These are phyloP conservation scores for Magnaporthiopsis rhizophila DNA, from an alignment of 2,329 filamentous ascomycete genomes.

Conservation along the genomic window DNA sequence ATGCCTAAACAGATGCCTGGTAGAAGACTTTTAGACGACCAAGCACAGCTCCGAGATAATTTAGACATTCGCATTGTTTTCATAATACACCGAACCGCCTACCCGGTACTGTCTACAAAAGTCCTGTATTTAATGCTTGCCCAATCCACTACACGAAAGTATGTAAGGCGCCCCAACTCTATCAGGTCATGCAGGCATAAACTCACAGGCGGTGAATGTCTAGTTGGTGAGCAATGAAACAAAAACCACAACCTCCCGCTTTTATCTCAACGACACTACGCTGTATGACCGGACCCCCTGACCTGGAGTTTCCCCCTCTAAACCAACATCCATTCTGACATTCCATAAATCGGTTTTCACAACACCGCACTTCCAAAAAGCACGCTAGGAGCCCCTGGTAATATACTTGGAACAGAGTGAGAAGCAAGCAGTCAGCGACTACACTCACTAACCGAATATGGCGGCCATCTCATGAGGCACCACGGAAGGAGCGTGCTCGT, in stretches of 20 bases:
- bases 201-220: neutral
- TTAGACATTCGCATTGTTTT: neutral
- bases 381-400: too few species aligned
- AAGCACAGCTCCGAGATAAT: neutral
- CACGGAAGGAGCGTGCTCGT: neutral
- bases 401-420: neutral
- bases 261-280: neutral
- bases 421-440: neutral
- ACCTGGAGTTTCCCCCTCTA: neutral
- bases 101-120: neutral
- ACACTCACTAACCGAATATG: neutral
- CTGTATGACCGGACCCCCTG: neutral
- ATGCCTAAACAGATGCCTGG: neutral
- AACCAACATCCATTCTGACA: neutral
- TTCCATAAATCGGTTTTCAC: neutral
- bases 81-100: neutral
- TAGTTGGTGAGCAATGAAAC: neutral
- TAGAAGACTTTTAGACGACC: too few species aligned
- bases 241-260: neutral
- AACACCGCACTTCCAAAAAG: neutral
- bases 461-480: neutral
- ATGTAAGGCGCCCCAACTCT: neutral
- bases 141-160: neutral
- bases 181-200: neutral
- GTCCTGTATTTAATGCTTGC: neutral